Percentiles rank a stretch among this genome's conserved stretches.
phyloP scores from a whole-genome alignment of 2,329 filamentous ascomycete species.

The Fusarium proliferatum region DNA sequence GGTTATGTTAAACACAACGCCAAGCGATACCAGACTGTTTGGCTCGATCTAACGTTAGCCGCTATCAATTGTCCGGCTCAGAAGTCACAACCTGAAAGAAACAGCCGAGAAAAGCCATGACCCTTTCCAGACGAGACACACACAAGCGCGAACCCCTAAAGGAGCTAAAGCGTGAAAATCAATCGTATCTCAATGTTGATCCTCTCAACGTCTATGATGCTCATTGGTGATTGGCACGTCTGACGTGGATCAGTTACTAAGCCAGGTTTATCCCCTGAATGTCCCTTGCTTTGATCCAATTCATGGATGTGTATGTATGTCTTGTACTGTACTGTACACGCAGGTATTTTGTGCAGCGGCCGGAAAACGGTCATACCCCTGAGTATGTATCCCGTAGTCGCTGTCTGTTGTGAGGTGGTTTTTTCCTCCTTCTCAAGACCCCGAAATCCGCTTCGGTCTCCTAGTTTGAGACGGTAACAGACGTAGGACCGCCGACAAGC shows the following conservation, averaged over 20 bases:
- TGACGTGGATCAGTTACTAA: conserved; percentile 20
- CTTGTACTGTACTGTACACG: conserved; percentile 13
- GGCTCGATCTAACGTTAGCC: conserved; percentile 4
- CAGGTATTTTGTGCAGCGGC: conserved; percentile 33
- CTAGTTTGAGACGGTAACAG: conserved; percentile 19
- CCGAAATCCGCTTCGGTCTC: conserved; percentile 31
- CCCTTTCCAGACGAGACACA: conserved; percentile 30
- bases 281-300: conserved; percentile 34
- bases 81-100: conserved; percentile 11
- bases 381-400: neutral
- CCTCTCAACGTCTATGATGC: conserved; percentile 29
- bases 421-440: conserved; percentile 9
- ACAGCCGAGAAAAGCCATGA: conserved; percentile 27
- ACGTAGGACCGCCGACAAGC: conserved; percentile 10
- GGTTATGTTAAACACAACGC: conserved; percentile 1
- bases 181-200: conserved; percentile 38
- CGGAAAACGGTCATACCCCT: conserved; percentile 23
- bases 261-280: conserved; percentile 23
- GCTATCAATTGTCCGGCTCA: conserved; percentile 18
- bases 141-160: conserved; percentile 31
- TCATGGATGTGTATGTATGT: conserved; percentile 5
- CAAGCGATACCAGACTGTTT: conserved; percentile 9
- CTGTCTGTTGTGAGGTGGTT: neutral
- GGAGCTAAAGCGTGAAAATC: conserved; percentile 39
- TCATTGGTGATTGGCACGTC: conserved; percentile 30